Base-by-base conservation (phyloP, 352 stramenopile species). In the Pythium phragmiticola region DNA sequence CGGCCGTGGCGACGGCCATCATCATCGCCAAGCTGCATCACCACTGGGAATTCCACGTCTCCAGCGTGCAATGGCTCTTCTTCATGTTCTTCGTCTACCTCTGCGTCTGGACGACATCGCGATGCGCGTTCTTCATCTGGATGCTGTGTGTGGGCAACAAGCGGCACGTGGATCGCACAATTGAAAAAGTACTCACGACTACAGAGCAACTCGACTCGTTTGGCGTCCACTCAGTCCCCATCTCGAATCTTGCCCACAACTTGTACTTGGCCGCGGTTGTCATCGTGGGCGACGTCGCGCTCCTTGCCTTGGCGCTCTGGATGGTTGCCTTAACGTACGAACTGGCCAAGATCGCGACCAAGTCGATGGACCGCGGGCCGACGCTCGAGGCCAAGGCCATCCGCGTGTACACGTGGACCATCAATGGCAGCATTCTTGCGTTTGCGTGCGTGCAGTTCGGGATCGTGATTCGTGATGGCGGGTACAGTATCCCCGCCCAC, bases 31-130 rank as follows among this genome's bases (percentile, higher is more conserved):
- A 78, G 57, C 57, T 82, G 12, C 72, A 63, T 49, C 69, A 66
- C 23, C 60, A 75, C 49, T 84, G 75, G 75, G 75, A 84, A 51
- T 55, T 87, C 26, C 63, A 76, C 3, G 39, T 53, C 14, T 67
- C 60, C 0, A 62, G 50, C 37, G 51, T 67, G 12, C 50, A 41
- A 2, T 67, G 60, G 60, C 23, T 67, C 5, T 67, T 67, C 43
- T 57, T 34, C 33, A 54, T 66, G 42, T 67, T 67, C 43, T 67
- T 67, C 14, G 41, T 60, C 13, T 56, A 34, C 28, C 36, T 67
- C 1, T 46, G 28, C 13, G 34, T 54, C 3, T 67, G 50, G 50
- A 33, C 28, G 17, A 60, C 42, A 2, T 8, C 36, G 6, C 50
- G 60, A 5, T 60, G 17, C 3, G 48, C 17, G 2, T 62, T 57